These are phyloP conservation scores for Rhinocladiella similis DNA, from an alignment of 2,329 filamentous ascomycete species.

Conservation along the genomic window DNA sequence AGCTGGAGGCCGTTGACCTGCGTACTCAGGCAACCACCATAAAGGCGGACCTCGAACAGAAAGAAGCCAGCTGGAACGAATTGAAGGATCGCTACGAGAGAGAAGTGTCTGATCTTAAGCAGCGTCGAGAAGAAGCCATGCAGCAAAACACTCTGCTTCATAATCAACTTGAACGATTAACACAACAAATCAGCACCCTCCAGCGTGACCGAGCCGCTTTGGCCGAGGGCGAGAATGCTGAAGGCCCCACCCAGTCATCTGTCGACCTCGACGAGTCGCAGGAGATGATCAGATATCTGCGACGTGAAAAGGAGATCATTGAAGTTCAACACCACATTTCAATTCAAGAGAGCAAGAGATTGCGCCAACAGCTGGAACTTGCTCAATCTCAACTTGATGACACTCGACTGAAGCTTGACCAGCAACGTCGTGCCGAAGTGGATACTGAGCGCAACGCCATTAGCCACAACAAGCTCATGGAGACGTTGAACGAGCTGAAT, in stretches of 20 bases:
- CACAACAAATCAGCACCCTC: slow-evolving; percentile 73
- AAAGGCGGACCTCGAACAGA: slow-evolving; percentile 74
- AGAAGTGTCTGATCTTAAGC: slow-evolving; percentile 76
- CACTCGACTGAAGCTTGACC: slow-evolving; percentile 80
- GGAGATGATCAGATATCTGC: slow-evolving; percentile 86
- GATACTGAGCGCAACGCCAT: slow-evolving; percentile 72
- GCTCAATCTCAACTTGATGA: slow-evolving; percentile 86
- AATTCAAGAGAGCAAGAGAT: slow-evolving; percentile 79
- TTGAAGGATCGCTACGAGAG: slow-evolving; percentile 77
- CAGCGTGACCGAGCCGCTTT: slow-evolving; percentile 69
- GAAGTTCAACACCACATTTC: slow-evolving; percentile 95
- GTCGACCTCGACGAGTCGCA: slow-evolving; percentile 73
- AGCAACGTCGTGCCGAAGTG: slow-evolving; percentile 76
- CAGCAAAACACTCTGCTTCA: slow-evolving; percentile 90
- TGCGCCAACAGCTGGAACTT: slow-evolving; percentile 89
- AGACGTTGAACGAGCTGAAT: slow-evolving; percentile 93
- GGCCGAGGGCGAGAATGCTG: slow-evolving; percentile 50
- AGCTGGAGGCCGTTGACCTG: slow-evolving; percentile 72
- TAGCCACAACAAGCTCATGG: slow-evolving; percentile 86
- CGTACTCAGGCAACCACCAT: slow-evolving; percentile 83
- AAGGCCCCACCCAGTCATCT: slow-evolving; percentile 51
- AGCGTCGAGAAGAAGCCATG: slow-evolving; percentile 78
- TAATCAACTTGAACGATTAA: slow-evolving; percentile 81
- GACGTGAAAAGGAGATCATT: slow-evolving; percentile 94
- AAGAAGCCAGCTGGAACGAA: slow-evolving; percentile 84